Conservation (phyloP, 768 basidiomycete genomes). For the Clavaria fumosa region DNA sequence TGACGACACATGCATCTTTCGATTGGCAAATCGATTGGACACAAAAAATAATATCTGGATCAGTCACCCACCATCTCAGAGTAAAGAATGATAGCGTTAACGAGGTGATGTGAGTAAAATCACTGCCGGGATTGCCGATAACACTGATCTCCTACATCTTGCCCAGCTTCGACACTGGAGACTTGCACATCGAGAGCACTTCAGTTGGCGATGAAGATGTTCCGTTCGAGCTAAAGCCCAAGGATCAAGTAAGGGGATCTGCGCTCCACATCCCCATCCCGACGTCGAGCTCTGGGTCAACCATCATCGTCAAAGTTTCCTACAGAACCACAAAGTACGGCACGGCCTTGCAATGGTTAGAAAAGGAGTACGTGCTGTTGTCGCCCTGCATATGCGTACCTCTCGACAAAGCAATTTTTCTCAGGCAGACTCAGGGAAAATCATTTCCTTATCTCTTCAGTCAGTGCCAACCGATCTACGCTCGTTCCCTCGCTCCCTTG, state of each 20-base stretch:
- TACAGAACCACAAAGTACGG: conserved; percentile 64
- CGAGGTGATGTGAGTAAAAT: conserved; percentile 43
- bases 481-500: conserved; percentile 60
- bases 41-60: conserved; percentile 42
- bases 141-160: background rate
- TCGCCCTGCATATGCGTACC: background rate
- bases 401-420: too few relatives aligned
- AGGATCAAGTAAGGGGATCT: conserved; percentile 64
- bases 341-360: conserved; percentile 80
- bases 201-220: conserved; percentile 37
- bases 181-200: conserved; percentile 42
- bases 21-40: conserved; percentile 72
- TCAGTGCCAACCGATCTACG: conserved; percentile 87
- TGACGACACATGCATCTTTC: conserved; percentile 51
- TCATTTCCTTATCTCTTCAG: conserved; percentile 78
- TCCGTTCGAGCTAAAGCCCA: conserved; percentile 19
- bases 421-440: conserved; percentile 76
- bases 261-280: conserved; percentile 50
- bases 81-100: conserved; percentile 37
- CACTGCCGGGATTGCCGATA: background rate
- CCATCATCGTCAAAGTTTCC: conserved; percentile 37
- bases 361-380: conserved; percentile 40
- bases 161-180: conserved; percentile 56
- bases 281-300: conserved; percentile 25
- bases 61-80: conserved; percentile 44